Percentiles rank a stretch among this genome's conserved stretches.
phyloP scores from a whole-genome alignment of 2,329 filamentous ascomycete genomes.

The Juglanconis sp. region DNA sequence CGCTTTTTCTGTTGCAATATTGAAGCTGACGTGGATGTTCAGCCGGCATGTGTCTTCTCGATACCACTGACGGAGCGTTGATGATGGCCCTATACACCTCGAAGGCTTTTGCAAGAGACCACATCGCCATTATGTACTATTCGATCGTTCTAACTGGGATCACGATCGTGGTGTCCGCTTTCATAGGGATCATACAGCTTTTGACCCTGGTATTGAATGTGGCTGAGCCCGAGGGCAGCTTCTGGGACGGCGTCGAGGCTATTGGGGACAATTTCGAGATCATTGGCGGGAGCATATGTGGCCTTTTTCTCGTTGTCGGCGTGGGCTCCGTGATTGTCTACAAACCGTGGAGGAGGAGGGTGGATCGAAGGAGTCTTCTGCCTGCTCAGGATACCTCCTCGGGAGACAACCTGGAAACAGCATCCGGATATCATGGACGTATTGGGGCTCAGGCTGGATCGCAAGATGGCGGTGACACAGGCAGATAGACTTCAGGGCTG shows the following conservation, averaged over 20 bases:
- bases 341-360: conserved; percentile 67
- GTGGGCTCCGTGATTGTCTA: conserved; percentile 71
- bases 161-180: conserved; percentile 77
- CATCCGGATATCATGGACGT: not conserved
- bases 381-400: not conserved
- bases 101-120: conserved; percentile 72
- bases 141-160: conserved; percentile 81
- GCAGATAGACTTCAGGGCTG: too few relatives aligned
- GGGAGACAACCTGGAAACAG: not conserved
- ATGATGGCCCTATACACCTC: conserved; percentile 95
- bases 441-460: not conserved
- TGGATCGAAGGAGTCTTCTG: conserved; percentile 28
- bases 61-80: conserved; percentile 86
- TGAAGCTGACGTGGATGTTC: not conserved
- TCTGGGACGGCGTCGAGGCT: conserved; percentile 83
- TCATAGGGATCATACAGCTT: conserved; percentile 83
- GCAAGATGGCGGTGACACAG: too few relatives aligned
- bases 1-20: not conserved
- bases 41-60: conserved; percentile 92
- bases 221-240: conserved; percentile 67
- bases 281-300: conserved; percentile 83
- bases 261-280: conserved; percentile 81
- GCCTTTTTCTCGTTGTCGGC: conserved; percentile 76
- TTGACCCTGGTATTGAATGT: conserved; percentile 76
- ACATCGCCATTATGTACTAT: conserved; percentile 90